Conservation (phyloP, 345 rosid genomes). For the Pseudoturritis turrita region DNA sequence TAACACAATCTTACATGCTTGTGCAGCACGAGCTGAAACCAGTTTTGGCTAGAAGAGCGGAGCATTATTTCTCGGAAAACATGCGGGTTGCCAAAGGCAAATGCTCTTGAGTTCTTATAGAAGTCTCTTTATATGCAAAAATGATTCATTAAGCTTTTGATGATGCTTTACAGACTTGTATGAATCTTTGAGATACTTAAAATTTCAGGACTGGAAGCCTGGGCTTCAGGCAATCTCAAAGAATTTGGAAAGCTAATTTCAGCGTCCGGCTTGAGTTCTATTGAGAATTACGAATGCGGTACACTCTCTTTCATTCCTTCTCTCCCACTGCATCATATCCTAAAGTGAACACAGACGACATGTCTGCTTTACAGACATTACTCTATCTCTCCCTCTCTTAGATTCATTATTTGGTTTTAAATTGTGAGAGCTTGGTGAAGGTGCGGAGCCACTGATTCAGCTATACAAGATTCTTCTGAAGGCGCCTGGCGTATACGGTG, state of each 20-base stretch:
- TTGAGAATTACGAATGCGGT: conserved; percentile 90
- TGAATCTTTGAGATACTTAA: conserved; percentile 1
- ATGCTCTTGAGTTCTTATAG: neutral
- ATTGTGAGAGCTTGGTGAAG: conserved; percentile 31
- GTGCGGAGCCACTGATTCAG: conserved; percentile 75
- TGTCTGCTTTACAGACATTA: neutral
- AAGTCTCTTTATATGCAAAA: neutral
- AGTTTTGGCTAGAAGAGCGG: conserved; percentile 72
- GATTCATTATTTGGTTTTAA: neutral
- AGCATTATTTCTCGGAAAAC: conserved; percentile 87
- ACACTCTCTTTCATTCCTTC: conserved; percentile 4
- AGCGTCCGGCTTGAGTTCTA: conserved; percentile 89
- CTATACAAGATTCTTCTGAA: conserved; percentile 60
- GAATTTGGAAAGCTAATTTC: conserved; percentile 77
- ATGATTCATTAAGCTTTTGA: neutral
- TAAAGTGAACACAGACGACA: neutral
- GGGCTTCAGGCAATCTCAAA: conserved; percentile 69
- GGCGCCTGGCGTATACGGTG: conserved; percentile 81
- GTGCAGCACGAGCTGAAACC: conserved; percentile 52
- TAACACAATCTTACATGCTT: conserved; percentile 1
- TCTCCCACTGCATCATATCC: neutral
- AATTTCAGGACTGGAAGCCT: conserved; percentile 70
- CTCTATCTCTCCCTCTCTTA: neutral
- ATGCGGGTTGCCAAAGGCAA: conserved; percentile 71
- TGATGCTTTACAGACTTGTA: neutral